Evolutionary conservation across 768 basidiomycete species (phyloP), one percentile per base, ranked within the genome.

Genomic region (Terana coerulea): DNA sequence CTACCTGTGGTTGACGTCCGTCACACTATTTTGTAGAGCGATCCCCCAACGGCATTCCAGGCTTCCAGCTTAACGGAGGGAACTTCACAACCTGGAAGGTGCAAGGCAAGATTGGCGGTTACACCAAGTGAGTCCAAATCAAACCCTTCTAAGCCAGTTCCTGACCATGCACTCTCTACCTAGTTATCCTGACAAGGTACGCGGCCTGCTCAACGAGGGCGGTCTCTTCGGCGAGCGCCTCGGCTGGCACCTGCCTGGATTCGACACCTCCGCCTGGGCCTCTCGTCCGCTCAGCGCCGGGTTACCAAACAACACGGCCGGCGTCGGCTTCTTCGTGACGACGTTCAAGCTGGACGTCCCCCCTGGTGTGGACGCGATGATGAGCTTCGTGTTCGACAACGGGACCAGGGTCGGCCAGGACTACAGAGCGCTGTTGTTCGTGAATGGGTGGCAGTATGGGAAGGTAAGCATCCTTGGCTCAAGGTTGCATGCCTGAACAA

Each of bases 371-470:
- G 91, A 92, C 59, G 76, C 80, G 4, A 79, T 79, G 55, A 68
- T 91, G 58, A 86, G 84, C 12, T 88, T 91, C 62, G 79, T 75
- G 0, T 91, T 91, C 61, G 77, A 82, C 42, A 75, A 83, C 41
- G 61, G 72, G 5, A 75, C 75, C 3, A 24, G 26, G 14, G 29
- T 19, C 14, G 49, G 49, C 21, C 82, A 86, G 59, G 76, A 86
- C 21, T 91, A 90, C 60, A 77, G 89, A 14, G 82, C 84, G 3
- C 72, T 81, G 37, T 58, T 92, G 35, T 91, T 88, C 52, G 84
- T 92, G 17, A 91, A 93, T 59, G 91, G 90, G 11, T 93, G 91
- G 91, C 85, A 86, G 80, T 88, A 88, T 80, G 91, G 90, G 8
- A 91, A 91, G 68, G 87, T 81, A 54, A 52, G 76, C 64, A 12